Base-by-base conservation (phyloP, 176 grass and related monocot genomes). In the Oryza coarctata region DNA sequence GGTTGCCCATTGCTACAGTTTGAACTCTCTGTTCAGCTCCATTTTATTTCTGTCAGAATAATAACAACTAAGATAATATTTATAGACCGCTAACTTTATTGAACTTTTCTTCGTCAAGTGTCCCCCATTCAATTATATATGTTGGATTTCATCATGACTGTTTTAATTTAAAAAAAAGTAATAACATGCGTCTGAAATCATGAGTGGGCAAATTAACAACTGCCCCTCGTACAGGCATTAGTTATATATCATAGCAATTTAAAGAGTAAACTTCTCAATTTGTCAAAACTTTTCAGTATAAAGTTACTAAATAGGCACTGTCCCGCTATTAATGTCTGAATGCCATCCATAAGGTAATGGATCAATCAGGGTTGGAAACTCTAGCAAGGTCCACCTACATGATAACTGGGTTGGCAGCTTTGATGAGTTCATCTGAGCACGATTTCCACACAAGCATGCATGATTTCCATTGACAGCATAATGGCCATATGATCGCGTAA, bases 401-500 rank as follows among this genome's bases (percentile, higher is more conserved):
- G 26, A 13, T 73, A 63, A 41, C n/a, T 49, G 64, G 62, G 66
- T 45, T 81, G 33, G 43, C 77, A 74, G 80, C 45, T 80, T 80
- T 80, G 43, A 18, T 74, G 15, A 25, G 43, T 68, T 68, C 69
- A 74, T 68, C 40, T 44, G 34, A 75, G 84, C 35, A 34, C 44
- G 33, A 74, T 12, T 58, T 74, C 84, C 62, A 2, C 14, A 61
- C 4, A n/a, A 60, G 5, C 22, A 69, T 7, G 12, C 57, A 60
- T 60, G 55, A 60, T 60, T 60, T 60, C n/a, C n/a, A 64, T 85
- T 82, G 91, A 90, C 78, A 14, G 38, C 75, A 71, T 41, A 70
- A 89, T 94, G 82, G 64, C 65, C 65, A 86, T 62, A 89, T 91
- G 79, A 79, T 84, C 72, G 65, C 64, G 26, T 84, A 76, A 82